Base-by-base conservation (phyloP, 768 basidiomycete genomes). In the Agrocybe pediades region DNA sequence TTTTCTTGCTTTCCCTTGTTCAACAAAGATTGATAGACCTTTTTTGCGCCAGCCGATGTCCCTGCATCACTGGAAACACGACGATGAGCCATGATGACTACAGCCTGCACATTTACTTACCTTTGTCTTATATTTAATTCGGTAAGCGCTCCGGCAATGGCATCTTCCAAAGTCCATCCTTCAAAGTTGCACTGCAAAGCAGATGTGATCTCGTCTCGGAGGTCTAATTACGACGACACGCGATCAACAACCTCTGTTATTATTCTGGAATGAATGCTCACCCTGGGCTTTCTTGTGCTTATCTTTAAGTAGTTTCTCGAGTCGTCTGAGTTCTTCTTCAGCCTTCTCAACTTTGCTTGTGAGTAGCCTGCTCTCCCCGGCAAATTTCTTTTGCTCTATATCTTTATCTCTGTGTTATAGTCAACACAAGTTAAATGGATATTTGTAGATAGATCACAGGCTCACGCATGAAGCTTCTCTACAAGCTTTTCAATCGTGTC, bases 401-500 rank as follows among this genome's bases (percentile, higher is more conserved):
- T 95, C 92, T 63, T 86, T 87, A 49, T 84, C 77, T 21, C 93
- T 96, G 49, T 41, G 26, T 8, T 15, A 25, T 17, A 30, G 45
- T 29, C 48, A 29, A 30, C 21, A 26, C 23, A 6, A 50, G 29
- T 53, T 42, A 19, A 46, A 25, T 15, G 17, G 17, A 2, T 20
- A 6, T 17, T 5, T 13, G 4, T 25, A 15, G 6, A 53, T 27
- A 11, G 19, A 15, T 1, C 13, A 33, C 29, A 25, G 15, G 76
- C 82, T 65, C 48, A 94, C 92, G 72, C 66, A 9, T 77, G 68
- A 7, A 83, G 64, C 16, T 77, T 75, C 20, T 87, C 85, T 5
- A 91, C 76, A 51, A 90, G 87, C 16, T 75, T 75, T 59, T 96
- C 94, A 75, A 96, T 88, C 1, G 78, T 83, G 8, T 85, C 85